Conservation (phyloP, 2,329 filamentous ascomycete genomes). For the Stagonosporopsis tanaceti region DNA sequence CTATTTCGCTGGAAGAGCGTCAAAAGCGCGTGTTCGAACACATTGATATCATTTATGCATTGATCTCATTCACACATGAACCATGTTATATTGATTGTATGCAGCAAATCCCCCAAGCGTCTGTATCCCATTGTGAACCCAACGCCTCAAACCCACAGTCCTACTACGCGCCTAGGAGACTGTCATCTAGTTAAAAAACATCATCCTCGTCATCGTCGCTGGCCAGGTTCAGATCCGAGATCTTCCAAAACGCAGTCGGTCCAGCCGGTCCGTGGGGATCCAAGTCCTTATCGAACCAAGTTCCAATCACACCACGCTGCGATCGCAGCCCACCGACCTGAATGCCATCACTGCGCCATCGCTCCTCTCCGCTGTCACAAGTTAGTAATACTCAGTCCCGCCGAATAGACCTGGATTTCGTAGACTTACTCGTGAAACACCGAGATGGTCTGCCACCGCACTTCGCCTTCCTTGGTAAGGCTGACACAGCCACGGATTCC, state of each 20-base stretch:
- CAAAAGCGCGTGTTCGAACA: neutral
- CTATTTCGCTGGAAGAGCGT: neutral
- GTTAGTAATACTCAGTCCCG: conserved; percentile 31
- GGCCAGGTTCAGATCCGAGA: conserved; percentile 56
- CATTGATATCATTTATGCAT: too few species aligned
- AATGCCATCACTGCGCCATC: conserved; percentile 79
- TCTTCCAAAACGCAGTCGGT: conserved; percentile 81
- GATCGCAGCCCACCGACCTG: conserved; percentile 74
- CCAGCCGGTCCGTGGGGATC: conserved; percentile 74
- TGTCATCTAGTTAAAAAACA: neutral
- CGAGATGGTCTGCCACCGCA: conserved; percentile 76
- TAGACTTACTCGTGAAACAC: conserved; percentile 61
- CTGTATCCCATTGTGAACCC: neutral
- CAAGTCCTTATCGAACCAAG: conserved; percentile 80
- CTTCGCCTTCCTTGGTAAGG: conserved; percentile 73
- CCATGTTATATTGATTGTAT: neutral
- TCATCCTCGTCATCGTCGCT: conserved; percentile 23
- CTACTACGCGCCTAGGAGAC: neutral
- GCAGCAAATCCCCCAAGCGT: neutral
- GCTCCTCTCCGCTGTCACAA: conserved; percentile 65
- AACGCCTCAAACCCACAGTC: neutral
- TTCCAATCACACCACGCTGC: conserved; percentile 73
- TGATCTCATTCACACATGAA: too few species aligned
- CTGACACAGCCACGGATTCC: conserved; percentile 70
- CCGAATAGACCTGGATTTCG: neutral